These are phyloP conservation scores for Ambrosiella cleistominuta DNA, from an alignment of 2,329 filamentous ascomycete species.

Conservation along the genomic window DNA sequence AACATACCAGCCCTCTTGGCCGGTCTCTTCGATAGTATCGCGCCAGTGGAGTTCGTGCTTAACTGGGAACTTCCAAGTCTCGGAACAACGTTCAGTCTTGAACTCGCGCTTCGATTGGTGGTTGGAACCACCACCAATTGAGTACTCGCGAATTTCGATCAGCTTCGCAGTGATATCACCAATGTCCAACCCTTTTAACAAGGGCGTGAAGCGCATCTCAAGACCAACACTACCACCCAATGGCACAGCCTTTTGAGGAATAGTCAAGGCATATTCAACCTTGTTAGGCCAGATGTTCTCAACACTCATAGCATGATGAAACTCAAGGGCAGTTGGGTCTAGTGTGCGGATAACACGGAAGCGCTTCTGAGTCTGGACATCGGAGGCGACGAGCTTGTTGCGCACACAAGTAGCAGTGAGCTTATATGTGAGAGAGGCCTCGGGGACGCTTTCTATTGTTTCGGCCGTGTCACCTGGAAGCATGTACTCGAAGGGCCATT, in stretches of 20 bases:
- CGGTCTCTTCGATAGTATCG: constrained; percentile 49
- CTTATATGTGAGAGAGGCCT: constrained; percentile 77
- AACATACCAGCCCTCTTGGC: constrained; percentile 47
- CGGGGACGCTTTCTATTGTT: constrained; percentile 75
- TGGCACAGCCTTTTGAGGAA: constrained; percentile 84
- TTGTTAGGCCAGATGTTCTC: constrained; percentile 98
- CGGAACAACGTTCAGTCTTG: constrained; percentile 47
- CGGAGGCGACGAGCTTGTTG: constrained; percentile 66
- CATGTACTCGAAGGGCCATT: constrained; percentile 62
- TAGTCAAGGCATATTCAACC: constrained; percentile 83
- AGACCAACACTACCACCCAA: constrained; percentile 77
- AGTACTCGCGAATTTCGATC: constrained; percentile 59
- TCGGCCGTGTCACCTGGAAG: constrained; percentile 60
- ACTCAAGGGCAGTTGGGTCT: constrained; percentile 56
- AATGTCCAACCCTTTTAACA: constrained; percentile 74
- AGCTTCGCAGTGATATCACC: constrained; percentile 69
- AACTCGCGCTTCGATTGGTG: constrained; percentile 33
- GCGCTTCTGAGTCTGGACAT: constrained; percentile 63
- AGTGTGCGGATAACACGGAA: constrained; percentile 62
- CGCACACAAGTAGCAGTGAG: constrained; percentile 78
- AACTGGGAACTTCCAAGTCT: constrained; percentile 38
- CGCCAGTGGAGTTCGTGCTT: constrained; percentile 46
- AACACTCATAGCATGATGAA: constrained; percentile 80
- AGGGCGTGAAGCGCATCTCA: constrained; percentile 71
- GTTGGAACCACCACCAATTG: constrained; percentile 28